Conservation (phyloP, 163 green algal species). For the Scenedesmus sp. region DNA sequence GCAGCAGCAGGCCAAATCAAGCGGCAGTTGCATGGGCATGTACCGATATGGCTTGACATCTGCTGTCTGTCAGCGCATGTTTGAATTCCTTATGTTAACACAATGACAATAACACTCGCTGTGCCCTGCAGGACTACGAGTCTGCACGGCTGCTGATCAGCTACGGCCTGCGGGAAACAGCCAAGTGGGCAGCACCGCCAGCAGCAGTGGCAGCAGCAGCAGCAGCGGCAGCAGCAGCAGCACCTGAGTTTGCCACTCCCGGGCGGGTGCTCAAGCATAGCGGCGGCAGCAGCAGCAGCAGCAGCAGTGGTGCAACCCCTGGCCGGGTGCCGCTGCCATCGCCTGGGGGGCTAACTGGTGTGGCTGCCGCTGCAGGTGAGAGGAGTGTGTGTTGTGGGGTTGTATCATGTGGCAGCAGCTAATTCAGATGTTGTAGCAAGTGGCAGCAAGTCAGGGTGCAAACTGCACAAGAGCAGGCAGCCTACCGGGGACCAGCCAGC, state of each 20-base stretch:
- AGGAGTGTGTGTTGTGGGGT: neutral
- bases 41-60: too few species aligned
- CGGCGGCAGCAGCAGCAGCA: conserved; percentile 19
- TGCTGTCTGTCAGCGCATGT: neutral
- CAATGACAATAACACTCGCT: neutral
- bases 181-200: conserved; percentile 29
- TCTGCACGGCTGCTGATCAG: conserved; percentile 57
- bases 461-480: too few species aligned
- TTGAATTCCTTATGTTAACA: neutral
- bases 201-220: conserved; percentile 11
- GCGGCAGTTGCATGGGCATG: neutral
- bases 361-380: neutral
- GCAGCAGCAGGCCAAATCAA: neutral
- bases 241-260: conserved; percentile 33
- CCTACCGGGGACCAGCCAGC: too few species aligned
- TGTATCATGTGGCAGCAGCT: too few species aligned
- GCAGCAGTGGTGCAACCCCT: conserved; percentile 23
- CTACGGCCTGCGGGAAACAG: conserved; percentile 60
- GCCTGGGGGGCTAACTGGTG: conserved; percentile 25
- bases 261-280: neutral
- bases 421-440: too few species aligned
- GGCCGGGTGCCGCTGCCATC: neutral
- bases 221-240: conserved; percentile 9
- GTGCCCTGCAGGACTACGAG: conserved; percentile 45
- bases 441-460: too few species aligned